Base-by-base conservation (phyloP, 1,284 basidiomycete species). In the Bondarzewia mesenterica region DNA sequence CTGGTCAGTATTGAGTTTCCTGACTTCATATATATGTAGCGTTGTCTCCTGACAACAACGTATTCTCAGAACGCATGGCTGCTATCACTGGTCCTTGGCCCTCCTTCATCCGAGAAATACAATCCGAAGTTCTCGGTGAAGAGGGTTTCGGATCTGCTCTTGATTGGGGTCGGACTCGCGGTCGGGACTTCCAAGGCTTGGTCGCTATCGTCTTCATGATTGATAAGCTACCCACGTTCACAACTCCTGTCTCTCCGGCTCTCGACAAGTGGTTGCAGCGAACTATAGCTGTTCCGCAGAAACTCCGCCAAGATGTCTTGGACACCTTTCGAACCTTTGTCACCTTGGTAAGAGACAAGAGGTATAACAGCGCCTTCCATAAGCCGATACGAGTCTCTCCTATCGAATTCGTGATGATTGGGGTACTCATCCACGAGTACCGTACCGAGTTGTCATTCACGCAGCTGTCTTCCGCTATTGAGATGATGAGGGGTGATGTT, bases 321-420 rank as follows among this genome's bases (percentile, higher is more conserved):
- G 64, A 68, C 50, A 69, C 70, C 0, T 74, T 75, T 53, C 57
- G 60, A 23, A 67, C 72, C 38, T 74, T 72, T 56, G 54, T 68
- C n/a, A 52, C 59, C 5, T 59, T 75, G 22, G 68, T 66, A 2
- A 62, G 60, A 29, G 62, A 70, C 54, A 64, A 64, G 50, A 58
- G 58, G 42, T 67, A 61, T 47, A 68, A 62, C 36, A 51, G 50
- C 21, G 64, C 71, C 4, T 69, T 76, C 46, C 61, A 66, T 48
- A 64, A 60, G 40, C 66, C 68, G 2, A 60, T 60, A 4, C 67
- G 74, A 29, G 60, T 77, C 18, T 71, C 74, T 1, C 73, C 74
- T 1, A 62, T 74, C 46, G 74, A 75, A 52, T 75, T 75, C 51
- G 63, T 70, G 42, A 71, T 70, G 68, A 72, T 66, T 10, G 73